Conservation (phyloP, 768 basidiomycete species). For the Suillus lakei region DNA sequence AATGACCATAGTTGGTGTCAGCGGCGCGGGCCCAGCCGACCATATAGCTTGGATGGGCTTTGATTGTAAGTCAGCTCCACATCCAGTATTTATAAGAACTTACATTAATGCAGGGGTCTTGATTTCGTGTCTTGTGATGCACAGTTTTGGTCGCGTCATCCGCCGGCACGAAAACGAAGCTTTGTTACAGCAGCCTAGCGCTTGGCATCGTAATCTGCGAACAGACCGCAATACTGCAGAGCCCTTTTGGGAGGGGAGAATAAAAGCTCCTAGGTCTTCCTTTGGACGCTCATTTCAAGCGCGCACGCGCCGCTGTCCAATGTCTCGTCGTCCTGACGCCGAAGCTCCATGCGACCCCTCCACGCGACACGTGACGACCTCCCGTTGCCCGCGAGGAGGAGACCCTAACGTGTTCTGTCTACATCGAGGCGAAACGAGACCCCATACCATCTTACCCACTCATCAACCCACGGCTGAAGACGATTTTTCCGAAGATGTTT, state of each 20-base stretch:
- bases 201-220: slow-evolving; percentile 42
- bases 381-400: neutral
- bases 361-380: neutral
- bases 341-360: slow-evolving; percentile 10
- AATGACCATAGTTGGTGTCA: slow-evolving; percentile 55
- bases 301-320: slow-evolving; percentile 9
- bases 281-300: slow-evolving; percentile 7
- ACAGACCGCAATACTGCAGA: slow-evolving; percentile 26
- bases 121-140: slow-evolving; percentile 58
- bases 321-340: neutral
- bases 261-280: slow-evolving; percentile 6
- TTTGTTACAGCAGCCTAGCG: slow-evolving; percentile 51
- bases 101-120: slow-evolving; percentile 48
- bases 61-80: slow-evolving; percentile 48
- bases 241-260: slow-evolving; percentile 12
- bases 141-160: slow-evolving; percentile 63
- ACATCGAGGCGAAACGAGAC: slow-evolving; percentile 11
- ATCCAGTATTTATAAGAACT: slow-evolving; percentile 16
- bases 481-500: neutral
- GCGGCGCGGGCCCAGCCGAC: slow-evolving; percentile 47
- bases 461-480: neutral
- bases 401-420: neutral
- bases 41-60: slow-evolving; percentile 56
- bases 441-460: neutral
- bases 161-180: slow-evolving; percentile 64